Evolutionary conservation across 192 early-diverging fungal genomes (phyloP).

Genomic region (Coemansia sp.): DNA sequence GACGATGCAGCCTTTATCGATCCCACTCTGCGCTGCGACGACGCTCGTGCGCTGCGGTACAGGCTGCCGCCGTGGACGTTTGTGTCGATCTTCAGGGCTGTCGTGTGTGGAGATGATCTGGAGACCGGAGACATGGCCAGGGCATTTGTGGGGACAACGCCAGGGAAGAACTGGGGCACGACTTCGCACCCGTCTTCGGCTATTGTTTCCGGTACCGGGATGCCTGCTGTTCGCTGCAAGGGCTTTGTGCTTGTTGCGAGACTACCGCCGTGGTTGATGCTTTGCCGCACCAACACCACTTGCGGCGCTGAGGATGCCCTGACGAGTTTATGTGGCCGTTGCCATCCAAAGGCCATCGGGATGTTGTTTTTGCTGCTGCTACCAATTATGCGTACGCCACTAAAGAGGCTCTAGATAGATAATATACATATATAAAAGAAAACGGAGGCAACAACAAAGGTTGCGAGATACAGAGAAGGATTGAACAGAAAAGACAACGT

Average conservation of each 20-base stretch:
- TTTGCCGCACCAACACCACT: background rate
- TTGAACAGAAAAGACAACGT: background rate
- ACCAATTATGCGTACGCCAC: too few relatives aligned
- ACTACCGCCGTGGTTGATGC: background rate
- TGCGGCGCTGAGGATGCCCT: background rate
- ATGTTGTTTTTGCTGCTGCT: background rate
- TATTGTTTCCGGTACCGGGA: constrained; percentile 15
- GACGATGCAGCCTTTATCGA: constrained; percentile 15
- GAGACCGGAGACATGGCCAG: background rate
- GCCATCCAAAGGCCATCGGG: constrained; percentile 46
- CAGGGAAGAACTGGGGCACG: constrained; percentile 50
- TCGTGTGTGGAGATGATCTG: background rate
- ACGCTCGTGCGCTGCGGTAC: constrained; percentile 1
- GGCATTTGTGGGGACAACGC: constrained; percentile 11
- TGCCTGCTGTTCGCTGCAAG: background rate
- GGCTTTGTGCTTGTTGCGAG: background rate
- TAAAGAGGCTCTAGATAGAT: too few relatives aligned
- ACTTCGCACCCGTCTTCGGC: constrained; percentile 43
- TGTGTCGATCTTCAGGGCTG: background rate
- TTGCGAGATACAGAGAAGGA: background rate
- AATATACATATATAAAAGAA: too few relatives aligned
- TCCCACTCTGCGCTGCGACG: constrained; percentile 33
- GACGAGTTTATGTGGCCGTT: constrained; percentile 10
- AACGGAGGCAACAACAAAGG: background rate
- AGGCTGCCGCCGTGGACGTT: background rate